Percentiles rank a stretch among this genome's conserved stretches.
phyloP scores from a whole-genome alignment of 2,329 filamentous ascomycete genomes.

The Verticillium longisporum region DNA sequence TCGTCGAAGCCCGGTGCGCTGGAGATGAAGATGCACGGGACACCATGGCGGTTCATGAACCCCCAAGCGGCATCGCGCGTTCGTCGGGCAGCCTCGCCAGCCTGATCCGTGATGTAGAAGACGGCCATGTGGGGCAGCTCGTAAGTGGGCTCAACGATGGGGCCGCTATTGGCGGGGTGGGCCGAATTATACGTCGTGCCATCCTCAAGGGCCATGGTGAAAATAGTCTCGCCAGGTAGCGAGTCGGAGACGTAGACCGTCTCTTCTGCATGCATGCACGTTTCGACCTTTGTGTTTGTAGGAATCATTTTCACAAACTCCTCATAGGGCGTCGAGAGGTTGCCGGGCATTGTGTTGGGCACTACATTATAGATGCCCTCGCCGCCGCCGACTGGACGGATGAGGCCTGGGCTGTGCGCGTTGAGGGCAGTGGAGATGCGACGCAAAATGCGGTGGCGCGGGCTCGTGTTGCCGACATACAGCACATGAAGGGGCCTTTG shows the following conservation, averaged over 20 bases:
- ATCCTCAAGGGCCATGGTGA: slow-evolving; percentile 31
- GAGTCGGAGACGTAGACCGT: slow-evolving; percentile 15
- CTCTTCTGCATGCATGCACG: slow-evolving; percentile 33
- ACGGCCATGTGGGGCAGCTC: slow-evolving; percentile 41
- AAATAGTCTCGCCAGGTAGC: slow-evolving; percentile 20
- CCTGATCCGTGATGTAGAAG: slow-evolving; percentile 38
- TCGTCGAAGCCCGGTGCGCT: slow-evolving; percentile 31
- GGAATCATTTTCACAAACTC: slow-evolving; percentile 41
- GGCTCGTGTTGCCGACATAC: slow-evolving; percentile 33
- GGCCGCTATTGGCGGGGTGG: slow-evolving; percentile 25
- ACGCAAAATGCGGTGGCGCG: neutral
- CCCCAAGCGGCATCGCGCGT: slow-evolving; percentile 35
- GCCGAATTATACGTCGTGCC: slow-evolving; percentile 28
- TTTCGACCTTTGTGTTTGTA: slow-evolving; percentile 42
- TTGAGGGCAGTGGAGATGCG: neutral
- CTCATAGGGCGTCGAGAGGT: slow-evolving; percentile 36
- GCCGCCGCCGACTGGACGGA: slow-evolving; percentile 3
- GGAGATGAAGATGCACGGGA: slow-evolving; percentile 42
- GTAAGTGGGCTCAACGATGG: slow-evolving; percentile 35
- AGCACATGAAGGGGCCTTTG: slow-evolving; percentile 39
- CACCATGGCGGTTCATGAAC: slow-evolving; percentile 37
- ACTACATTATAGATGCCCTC: slow-evolving; percentile 45
- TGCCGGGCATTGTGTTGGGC: slow-evolving; percentile 41
- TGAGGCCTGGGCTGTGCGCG: neutral
- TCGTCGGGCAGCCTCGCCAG: slow-evolving; percentile 26